Conservation (phyloP, 192 early-diverging fungal genomes). For the Fimicolochytrium jonesii region DNA sequence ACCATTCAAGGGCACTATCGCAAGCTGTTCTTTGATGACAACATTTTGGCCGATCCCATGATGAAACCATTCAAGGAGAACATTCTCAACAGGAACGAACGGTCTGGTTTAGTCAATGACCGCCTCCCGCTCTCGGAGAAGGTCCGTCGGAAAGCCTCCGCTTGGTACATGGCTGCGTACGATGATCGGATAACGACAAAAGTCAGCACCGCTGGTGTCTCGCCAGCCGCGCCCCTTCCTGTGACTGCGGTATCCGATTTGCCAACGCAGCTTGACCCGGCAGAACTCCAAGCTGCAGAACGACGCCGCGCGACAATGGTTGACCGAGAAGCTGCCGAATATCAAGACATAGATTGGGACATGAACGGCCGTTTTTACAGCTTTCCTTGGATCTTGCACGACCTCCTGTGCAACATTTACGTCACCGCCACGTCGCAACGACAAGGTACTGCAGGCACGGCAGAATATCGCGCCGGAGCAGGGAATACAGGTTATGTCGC, state of each 20-base stretch:
- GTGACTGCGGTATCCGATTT: too few species aligned
- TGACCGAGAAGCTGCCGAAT: constrained; percentile 27
- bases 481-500: too few species aligned
- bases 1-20: constrained; percentile 40
- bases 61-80: constrained; percentile 15
- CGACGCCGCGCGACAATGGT: neutral
- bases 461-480: neutral
- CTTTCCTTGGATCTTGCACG: constrained; percentile 50
- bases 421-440: neutral
- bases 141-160: constrained; percentile 32
- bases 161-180: constrained; percentile 74
- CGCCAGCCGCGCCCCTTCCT: too few species aligned
- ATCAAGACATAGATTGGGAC: constrained; percentile 42
- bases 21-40: constrained; percentile 43
- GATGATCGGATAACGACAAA: too few species aligned
- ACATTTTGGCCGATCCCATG: constrained; percentile 20
- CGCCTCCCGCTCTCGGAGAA: constrained; percentile 7
- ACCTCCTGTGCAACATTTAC: constrained; percentile 39
- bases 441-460: neutral
- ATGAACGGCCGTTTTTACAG: constrained; percentile 27
- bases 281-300: constrained; percentile 5
- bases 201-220: too few species aligned
- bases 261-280: too few species aligned
- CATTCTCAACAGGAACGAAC: too few species aligned
- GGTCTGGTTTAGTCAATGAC: too few species aligned